Evolutionary conservation across 331 rosid genomes (phyloP).

Genomic region (Rhamnella rubrinervis): DNA sequence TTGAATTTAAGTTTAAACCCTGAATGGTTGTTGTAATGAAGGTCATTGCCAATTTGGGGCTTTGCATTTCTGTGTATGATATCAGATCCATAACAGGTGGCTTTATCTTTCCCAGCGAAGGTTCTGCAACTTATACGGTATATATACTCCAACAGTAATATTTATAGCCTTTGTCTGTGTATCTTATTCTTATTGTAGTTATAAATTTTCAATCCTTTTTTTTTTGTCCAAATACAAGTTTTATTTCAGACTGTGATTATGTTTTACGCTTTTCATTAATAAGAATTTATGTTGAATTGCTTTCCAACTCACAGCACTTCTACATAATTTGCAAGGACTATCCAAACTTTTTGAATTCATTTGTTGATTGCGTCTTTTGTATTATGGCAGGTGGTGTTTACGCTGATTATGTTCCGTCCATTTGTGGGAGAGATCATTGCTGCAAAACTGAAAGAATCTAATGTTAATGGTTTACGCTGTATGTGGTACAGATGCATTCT

Average conservation of each 20-base stretch:
- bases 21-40: constrained; percentile 31
- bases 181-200: neutral
- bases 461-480: constrained; percentile 60
- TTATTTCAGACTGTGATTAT: no score
- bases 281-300: neutral
- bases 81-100: constrained; percentile 71
- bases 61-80: constrained; percentile 74
- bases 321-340: neutral
- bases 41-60: constrained; percentile 80
- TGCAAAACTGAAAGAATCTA: constrained; percentile 56
- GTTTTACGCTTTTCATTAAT: no score
- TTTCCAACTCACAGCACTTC: neutral
- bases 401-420: constrained; percentile 75
- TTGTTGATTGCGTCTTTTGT: neutral
- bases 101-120: constrained; percentile 62
- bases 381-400: constrained; percentile 55
- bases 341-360: neutral
- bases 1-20: neutral
- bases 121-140: constrained; percentile 74
- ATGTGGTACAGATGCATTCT: constrained; percentile 32
- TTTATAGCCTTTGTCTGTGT: neutral
- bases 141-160: neutral
- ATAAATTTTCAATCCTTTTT: neutral
- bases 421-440: constrained; percentile 61
- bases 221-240: no score